Conservation (phyloP, 805 yeast genomes). For the Candida michaelii region DNA sequence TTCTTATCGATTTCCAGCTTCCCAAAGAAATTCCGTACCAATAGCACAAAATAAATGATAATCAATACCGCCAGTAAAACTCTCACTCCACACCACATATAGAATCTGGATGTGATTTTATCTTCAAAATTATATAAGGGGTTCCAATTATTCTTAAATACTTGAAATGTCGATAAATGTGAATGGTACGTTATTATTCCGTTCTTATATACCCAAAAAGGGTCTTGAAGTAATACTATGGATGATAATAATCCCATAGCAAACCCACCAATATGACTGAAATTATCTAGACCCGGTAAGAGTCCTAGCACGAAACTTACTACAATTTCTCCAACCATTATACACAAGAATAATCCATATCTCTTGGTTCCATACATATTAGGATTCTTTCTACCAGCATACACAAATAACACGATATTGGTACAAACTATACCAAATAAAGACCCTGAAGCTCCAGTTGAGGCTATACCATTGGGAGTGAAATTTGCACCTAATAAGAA, state of each 20-base stretch:
- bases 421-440: constrained; percentile 68
- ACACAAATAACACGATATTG: constrained; percentile 54
- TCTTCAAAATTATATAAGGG: constrained; percentile 34
- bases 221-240: constrained; percentile 53
- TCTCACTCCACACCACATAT: constrained; percentile 54
- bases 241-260: constrained; percentile 57
- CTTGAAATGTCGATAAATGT: constrained; percentile 29
- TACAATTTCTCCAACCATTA: constrained; percentile 56
- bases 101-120: constrained; percentile 40
- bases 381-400: constrained; percentile 51
- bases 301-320: constrained; percentile 63
- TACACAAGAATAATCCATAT: constrained; percentile 45
- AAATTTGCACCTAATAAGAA: constrained; percentile 68
- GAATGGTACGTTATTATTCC: constrained; percentile 38
- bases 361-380: constrained; percentile 44
- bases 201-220: constrained; percentile 45
- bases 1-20: constrained; percentile 37
- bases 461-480: constrained; percentile 63
- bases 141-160: constrained; percentile 39
- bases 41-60: constrained; percentile 49
- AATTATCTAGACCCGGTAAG: constrained; percentile 73
- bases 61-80: constrained; percentile 43
- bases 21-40: constrained; percentile 47
- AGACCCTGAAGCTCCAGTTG: constrained; percentile 72
- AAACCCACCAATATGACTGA: constrained; percentile 75